These are phyloP conservation scores for Colletotrichum scovillei DNA, from an alignment of 2,329 filamentous ascomycete genomes.

Conservation along the genomic window DNA sequence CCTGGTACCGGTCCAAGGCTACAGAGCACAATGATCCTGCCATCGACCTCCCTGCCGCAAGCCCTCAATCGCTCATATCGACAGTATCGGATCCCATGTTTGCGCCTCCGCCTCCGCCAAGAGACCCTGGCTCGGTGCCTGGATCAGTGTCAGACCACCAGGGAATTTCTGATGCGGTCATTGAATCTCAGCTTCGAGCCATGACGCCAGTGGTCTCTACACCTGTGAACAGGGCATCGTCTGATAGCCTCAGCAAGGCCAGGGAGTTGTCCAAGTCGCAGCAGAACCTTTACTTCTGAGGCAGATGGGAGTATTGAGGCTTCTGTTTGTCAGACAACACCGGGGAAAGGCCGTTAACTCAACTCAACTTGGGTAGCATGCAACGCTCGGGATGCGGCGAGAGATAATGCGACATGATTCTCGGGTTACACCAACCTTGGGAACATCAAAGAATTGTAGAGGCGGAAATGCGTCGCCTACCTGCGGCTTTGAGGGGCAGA, in stretches of 20 bases:
- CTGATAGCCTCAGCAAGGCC: constrained; percentile 20
- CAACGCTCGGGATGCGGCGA: not conserved
- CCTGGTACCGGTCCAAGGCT: constrained; percentile 38
- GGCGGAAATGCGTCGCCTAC: constrained; percentile 18
- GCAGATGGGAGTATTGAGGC: not conserved
- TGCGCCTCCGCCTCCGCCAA: not conserved
- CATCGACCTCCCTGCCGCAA: not conserved
- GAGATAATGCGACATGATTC: not conserved
- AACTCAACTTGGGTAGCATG: not conserved
- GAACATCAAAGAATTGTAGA: not conserved
- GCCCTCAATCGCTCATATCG: constrained; percentile 10
- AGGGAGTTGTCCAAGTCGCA: constrained; percentile 26
- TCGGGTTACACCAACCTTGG: not conserved
- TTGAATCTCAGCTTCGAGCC: constrained; percentile 19
- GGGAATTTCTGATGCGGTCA: not conserved
- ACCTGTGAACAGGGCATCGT: not conserved
- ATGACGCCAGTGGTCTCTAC: constrained; percentile 8
- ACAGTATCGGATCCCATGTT: not conserved
- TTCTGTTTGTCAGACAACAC: too few relatives aligned
- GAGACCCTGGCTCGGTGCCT: not conserved
- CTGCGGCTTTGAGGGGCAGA: constrained; percentile 23
- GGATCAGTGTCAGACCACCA: not conserved
- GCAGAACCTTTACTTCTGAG: constrained; percentile 31
- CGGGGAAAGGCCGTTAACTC: too few relatives aligned
- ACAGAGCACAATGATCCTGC: not conserved